Conservation (phyloP, 2,329 filamentous ascomycete species). For the Emmonsia crescens region DNA sequence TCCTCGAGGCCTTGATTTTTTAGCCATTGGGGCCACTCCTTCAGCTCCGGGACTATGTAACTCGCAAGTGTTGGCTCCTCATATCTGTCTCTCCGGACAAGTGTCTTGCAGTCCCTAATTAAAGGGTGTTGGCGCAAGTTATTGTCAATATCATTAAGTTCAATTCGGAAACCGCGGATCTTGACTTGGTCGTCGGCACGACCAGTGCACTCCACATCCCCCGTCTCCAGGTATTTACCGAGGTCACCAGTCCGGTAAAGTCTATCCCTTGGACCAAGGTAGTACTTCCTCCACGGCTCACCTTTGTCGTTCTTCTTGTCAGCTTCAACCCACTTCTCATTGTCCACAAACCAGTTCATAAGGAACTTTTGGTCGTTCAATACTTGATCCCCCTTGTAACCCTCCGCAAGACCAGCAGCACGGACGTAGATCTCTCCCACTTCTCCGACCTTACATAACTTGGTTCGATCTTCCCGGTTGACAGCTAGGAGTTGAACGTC, state of each 20-base stretch:
- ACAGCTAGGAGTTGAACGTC: conserved; percentile 84
- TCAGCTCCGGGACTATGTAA: conserved; percentile 76
- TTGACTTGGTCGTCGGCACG: conserved; percentile 85
- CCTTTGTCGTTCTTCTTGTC: conserved; percentile 45
- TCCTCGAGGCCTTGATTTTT: conserved; percentile 45
- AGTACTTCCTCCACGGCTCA: conserved; percentile 69
- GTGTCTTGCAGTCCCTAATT: conserved; percentile 73
- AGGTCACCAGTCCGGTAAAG: conserved; percentile 83
- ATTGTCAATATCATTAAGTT: conserved; percentile 84
- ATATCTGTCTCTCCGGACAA: conserved; percentile 71
- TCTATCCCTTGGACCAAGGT: conserved; percentile 71
- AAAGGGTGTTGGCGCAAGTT: conserved; percentile 64
- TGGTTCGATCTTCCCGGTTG: conserved; percentile 53
- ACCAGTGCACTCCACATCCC: conserved; percentile 67
- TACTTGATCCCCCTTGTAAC: conserved; percentile 54
- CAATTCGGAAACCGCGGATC: conserved; percentile 90
- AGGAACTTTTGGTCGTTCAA: conserved; percentile 69
- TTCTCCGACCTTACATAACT: conserved; percentile 68
- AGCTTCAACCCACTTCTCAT: conserved; percentile 54
- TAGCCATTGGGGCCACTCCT: conserved; percentile 62
- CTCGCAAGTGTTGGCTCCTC: conserved; percentile 80
- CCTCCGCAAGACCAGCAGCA: conserved; percentile 73
- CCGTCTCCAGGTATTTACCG: conserved; percentile 59
- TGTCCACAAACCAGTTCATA: conserved; percentile 75
- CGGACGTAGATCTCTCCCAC: conserved; percentile 75